Percentiles rank a stretch among this genome's conserved stretches.
phyloP scores from a whole-genome alignment of 2,329 filamentous ascomycete genomes.

The Ascochyta fabae region DNA sequence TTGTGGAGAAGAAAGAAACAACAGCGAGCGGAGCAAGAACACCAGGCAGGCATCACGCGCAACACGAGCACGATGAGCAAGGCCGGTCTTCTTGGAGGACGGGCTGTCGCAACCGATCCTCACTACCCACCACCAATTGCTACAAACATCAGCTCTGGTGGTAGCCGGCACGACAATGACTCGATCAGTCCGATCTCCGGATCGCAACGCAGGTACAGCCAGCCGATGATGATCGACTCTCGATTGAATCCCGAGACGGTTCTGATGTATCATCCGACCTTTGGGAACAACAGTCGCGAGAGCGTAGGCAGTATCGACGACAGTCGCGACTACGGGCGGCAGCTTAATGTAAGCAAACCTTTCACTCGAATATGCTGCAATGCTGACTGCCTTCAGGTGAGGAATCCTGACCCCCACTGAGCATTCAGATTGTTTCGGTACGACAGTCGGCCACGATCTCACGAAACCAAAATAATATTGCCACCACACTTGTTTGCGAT shows the following conservation, averaged over 20 bases:
- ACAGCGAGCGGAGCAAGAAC: slow-evolving; percentile 26
- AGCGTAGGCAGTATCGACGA: slow-evolving; percentile 57
- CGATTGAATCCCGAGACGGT: slow-evolving; percentile 57
- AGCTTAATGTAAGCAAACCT: slow-evolving; percentile 49
- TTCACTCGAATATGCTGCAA: neutral
- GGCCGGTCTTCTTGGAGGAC: slow-evolving; percentile 51
- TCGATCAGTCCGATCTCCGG: slow-evolving; percentile 45
- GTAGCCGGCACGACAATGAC: slow-evolving; percentile 39
- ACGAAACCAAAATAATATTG: slow-evolving; percentile 1
- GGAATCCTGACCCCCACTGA: slow-evolving; percentile 43
- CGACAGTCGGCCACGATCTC: slow-evolving; percentile 6
- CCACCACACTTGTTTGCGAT: slow-evolving; percentile 1
- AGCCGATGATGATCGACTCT: slow-evolving; percentile 56
- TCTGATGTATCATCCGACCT: slow-evolving; percentile 49
- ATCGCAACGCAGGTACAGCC: slow-evolving; percentile 50
- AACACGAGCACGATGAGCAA: slow-evolving; percentile 58
- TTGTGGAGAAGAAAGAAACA: slow-evolving; percentile 46
- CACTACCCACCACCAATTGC: slow-evolving; percentile 34
- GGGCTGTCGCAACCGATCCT: slow-evolving; percentile 21
- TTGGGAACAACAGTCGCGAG: slow-evolving; percentile 51
- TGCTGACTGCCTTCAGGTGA: slow-evolving; percentile 33
- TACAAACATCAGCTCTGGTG: slow-evolving; percentile 37
- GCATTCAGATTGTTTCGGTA: neutral
- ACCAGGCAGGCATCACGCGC: slow-evolving; percentile 41
- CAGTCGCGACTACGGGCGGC: slow-evolving; percentile 56